phyloP scores from a whole-genome alignment of 768 basidiomycete species.

The Tricholoma matsutake region DNA sequence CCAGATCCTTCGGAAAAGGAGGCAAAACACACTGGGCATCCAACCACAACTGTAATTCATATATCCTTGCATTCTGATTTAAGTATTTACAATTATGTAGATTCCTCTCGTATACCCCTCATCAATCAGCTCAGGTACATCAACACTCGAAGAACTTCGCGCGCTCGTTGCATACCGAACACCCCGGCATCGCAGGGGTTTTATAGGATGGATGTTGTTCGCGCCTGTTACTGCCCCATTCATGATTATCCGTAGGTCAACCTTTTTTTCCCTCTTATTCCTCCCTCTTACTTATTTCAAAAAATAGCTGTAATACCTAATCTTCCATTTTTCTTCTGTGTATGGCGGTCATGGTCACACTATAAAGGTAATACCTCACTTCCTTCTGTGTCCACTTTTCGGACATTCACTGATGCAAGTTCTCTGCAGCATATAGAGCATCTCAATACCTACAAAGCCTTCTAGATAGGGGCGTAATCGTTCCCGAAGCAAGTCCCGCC shows the following conservation, averaged over 20 bases:
- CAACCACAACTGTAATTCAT: slow-evolving; percentile 5
- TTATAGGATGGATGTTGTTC: slow-evolving; percentile 61
- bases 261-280: neutral
- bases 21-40: slow-evolving; percentile 11
- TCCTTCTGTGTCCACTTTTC: neutral
- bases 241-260: slow-evolving; percentile 65
- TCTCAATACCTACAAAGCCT: slow-evolving; percentile 66
- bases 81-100: slow-evolving; percentile 31
- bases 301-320: slow-evolving; percentile 73
- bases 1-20: slow-evolving; percentile 15
- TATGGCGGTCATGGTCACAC: slow-evolving; percentile 84
- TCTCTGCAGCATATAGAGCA: slow-evolving; percentile 56
- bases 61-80: neutral
- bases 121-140: slow-evolving; percentile 31
- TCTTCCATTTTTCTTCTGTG: slow-evolving; percentile 81
- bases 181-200: slow-evolving; percentile 64
- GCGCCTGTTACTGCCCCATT: slow-evolving; percentile 77
- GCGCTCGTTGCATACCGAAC: slow-evolving; percentile 50
- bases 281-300: neutral
- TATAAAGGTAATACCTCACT: slow-evolving; percentile 54
- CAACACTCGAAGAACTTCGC: slow-evolving; percentile 45
- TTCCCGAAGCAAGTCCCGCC: slow-evolving; percentile 48
- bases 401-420: neutral
- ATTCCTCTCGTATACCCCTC: slow-evolving; percentile 66
- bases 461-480: slow-evolving; percentile 51